Evolutionary conservation across 768 basidiomycete genomes (phyloP), one percentile per base, ranked within the genome.

Genomic region (Hericium erinaceus): DNA sequence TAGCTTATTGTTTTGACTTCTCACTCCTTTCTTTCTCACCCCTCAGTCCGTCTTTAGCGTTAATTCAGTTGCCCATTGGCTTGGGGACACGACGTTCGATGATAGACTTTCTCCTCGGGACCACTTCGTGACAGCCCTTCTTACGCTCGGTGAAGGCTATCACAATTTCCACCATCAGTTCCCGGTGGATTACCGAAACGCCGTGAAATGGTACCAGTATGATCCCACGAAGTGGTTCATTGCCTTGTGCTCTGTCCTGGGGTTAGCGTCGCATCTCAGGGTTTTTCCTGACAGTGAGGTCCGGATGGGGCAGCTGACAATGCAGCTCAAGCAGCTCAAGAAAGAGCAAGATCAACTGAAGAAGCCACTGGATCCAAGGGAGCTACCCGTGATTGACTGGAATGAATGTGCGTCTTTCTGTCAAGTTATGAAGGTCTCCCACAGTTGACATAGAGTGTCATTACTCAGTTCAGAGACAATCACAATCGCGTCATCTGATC

Each of bases 241-340:
- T 66, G 82, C 77, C 18, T 61, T 74, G 41, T 85, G 83, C 64
- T 77, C 75, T 20, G 59, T 67, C 51, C 52, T 91, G 28, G 86
- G 91, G 3, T 72, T 93, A 33, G 93, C 93, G n/a, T 82, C 75
- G 48, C 81, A 93, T 67, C 78, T 97, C 58, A 84, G 87, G 64
- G 77, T 81, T 39, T 97, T 97, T 73, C 91, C 92, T 54, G 84
- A 84, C 67, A 92, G 92, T 71, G 93, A 95, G 69, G 85, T 97
- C 64, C 75, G 78, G 58, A 93, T 93, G 70, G 85, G 92, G 12
- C 80, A 82, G 38, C 75, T 90, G 62, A 81, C 87, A 5, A 94
- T 95, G 92, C 79, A 87, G 70, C 75, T 94, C 60, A 92, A 91
- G 69, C 73, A 77, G 64, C 74, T 94, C 50, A 82, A 85, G 60